Conservation (phyloP, 2,329 filamentous ascomycete genomes). For the Claviceps pazoutovae region DNA sequence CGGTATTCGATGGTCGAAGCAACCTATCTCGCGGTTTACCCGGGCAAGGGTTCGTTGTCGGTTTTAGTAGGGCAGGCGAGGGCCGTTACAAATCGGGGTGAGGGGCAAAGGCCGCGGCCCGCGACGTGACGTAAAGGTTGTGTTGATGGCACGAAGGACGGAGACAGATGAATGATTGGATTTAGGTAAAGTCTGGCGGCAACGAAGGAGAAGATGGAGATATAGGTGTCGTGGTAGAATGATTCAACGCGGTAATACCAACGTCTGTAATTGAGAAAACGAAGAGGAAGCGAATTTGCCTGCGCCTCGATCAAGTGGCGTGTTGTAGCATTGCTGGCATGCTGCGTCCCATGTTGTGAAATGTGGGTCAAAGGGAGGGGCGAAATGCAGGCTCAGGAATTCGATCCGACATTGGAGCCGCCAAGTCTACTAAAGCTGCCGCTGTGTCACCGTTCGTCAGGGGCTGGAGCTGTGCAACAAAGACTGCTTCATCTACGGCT, state of each 20-base stretch:
- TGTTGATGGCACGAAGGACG: background rate
- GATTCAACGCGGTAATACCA: no score
- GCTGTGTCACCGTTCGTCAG: no score
- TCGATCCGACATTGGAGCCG: no score
- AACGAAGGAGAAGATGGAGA: no score
- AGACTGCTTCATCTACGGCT: no score
- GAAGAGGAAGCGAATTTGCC: background rate
- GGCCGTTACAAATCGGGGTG: background rate
- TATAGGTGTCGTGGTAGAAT: no score
- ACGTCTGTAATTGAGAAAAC: background rate
- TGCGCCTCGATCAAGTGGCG: background rate
- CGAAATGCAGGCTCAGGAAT: no score
- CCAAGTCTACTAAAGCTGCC: no score
- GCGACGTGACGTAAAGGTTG: background rate
- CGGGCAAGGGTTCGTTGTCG: background rate
- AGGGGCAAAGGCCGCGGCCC: background rate
- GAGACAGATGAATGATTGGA: background rate
- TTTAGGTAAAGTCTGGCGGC: no score
- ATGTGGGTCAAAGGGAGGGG: background rate
- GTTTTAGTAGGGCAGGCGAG: background rate
- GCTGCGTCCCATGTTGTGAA: background rate
- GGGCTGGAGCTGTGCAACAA: no score
- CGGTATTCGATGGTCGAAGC: background rate
- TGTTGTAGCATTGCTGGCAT: background rate
- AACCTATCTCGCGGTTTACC: background rate